Base-by-base conservation (phyloP, 148 eudicot species). In the Arctostaphylos glauca region DNA sequence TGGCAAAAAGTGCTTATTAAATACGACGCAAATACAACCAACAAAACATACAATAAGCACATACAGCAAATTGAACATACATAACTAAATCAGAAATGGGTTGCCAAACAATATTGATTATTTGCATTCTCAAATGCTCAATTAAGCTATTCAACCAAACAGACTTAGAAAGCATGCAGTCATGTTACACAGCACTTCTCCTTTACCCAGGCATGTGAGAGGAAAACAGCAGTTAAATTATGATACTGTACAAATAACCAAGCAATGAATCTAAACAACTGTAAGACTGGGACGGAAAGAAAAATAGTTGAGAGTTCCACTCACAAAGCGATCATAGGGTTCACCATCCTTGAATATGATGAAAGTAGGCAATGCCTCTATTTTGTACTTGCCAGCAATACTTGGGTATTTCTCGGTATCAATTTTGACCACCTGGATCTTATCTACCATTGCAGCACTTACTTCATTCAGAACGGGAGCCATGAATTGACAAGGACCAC, bases 401-500 rank as follows among this genome's bases (percentile, higher is more conserved):
- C 70, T 59, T 81, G 95, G 93, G 80, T 94, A 89, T 81, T 94
- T 92, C 88, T 94, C 95, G 4, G 98, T 94, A 82, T 96, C 99
- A 83, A 96, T 92, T 91, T 96, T 96, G 79, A 93, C 95, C 82
- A 96, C 90, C 72, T 88, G 91, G 84, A 94, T 87, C 84, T 88
- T 93, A 68, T 91, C 98, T 44, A 81, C 86, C 89, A 96, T 67
- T 56, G 92, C 64, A 66, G 86, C 87, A 64, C 92, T 83, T 73
- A 92, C 97, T 89, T 93, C 88, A 72, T 93, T 86, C 50, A 96
- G 92, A 60, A 96, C 85, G 58, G 99, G 99, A 87, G 81, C 93
- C 99, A 96, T 96, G 53, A 94, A 87, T 82, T 96, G 95, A 87
- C 99, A 96, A 48, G 99, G 99, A 81, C 99, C 99, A 80, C 98